Percentiles rank a stretch among this genome's conserved stretches.
phyloP scores from a whole-genome alignment of 2,329 filamentous ascomycete genomes.

The Pseudogymnoascus sp. region DNA sequence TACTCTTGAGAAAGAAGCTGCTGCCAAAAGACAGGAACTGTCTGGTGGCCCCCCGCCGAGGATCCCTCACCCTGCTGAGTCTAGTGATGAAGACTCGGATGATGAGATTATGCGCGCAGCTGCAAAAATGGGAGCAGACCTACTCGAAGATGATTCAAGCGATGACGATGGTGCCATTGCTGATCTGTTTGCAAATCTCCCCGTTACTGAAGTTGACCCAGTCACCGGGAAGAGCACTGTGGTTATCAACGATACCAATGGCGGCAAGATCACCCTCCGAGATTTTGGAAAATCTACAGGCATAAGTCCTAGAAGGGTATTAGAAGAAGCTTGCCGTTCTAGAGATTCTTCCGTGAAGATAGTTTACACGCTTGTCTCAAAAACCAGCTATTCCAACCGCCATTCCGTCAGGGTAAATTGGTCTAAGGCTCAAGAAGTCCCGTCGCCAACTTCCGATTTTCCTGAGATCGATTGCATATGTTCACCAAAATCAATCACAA shows the following conservation, averaged over 20 bases:
- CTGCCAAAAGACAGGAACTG: slow-evolving; percentile 39
- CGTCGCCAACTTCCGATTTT: slow-evolving; percentile 30
- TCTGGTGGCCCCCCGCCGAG: slow-evolving; percentile 22
- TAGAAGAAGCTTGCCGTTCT: slow-evolving; percentile 77
- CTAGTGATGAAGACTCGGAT: slow-evolving; percentile 32
- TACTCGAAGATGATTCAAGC: slow-evolving; percentile 46
- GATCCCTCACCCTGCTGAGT: slow-evolving; percentile 11
- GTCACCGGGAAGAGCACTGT: slow-evolving; percentile 51
- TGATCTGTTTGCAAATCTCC: slow-evolving; percentile 53
- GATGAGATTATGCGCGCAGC: slow-evolving; percentile 49
- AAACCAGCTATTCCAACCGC: slow-evolving; percentile 66
- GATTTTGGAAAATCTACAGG: slow-evolving; percentile 83
- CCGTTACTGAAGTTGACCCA: slow-evolving; percentile 52
- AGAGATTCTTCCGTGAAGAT: slow-evolving; percentile 67
- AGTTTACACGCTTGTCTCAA: slow-evolving; percentile 61
- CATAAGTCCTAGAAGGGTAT: slow-evolving; percentile 63
- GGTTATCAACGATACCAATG: slow-evolving; percentile 45
- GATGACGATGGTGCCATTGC: slow-evolving; percentile 48
- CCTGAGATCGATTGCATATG: slow-evolving; percentile 25
- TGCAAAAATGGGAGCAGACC: slow-evolving; percentile 49
- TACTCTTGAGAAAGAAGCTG: slow-evolving; percentile 54
- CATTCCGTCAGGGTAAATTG: slow-evolving; percentile 70
- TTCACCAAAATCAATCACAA: slow-evolving; percentile 47
- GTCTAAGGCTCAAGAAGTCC: slow-evolving; percentile 62
- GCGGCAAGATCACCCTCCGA: slow-evolving; percentile 55